Evolutionary conservation across 768 basidiomycete species (phyloP).

Genomic region (Leucocoprinus sp.): DNA sequence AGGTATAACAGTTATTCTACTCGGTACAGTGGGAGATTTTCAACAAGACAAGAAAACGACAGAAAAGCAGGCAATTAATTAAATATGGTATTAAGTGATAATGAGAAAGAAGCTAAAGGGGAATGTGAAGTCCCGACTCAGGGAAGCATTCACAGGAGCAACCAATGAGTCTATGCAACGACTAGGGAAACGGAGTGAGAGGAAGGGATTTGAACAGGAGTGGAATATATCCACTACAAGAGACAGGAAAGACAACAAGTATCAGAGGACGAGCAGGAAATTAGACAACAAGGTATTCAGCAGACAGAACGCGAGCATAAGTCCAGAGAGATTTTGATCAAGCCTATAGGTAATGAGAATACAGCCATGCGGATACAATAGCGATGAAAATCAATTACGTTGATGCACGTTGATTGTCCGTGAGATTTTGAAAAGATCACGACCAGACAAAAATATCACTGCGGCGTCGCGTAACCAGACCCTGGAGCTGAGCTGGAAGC

Average conservation of each 20-base stretch:
- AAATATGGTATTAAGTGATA: not conserved
- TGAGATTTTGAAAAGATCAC: slow-evolving; percentile 11
- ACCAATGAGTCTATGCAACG: slow-evolving; percentile 8
- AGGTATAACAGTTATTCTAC: slow-evolving; percentile 10
- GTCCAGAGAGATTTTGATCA: slow-evolving; percentile 2
- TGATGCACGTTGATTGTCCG: slow-evolving; percentile 7
- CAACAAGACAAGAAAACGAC: slow-evolving; percentile 3
- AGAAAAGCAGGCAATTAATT: slow-evolving; percentile 2
- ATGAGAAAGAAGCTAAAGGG: slow-evolving; percentile 1
- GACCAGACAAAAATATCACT: slow-evolving; percentile 17
- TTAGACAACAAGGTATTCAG: not conserved
- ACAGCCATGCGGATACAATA: slow-evolving; percentile 13
- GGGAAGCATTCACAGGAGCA: not conserved
- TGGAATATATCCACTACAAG: slow-evolving; percentile 10
- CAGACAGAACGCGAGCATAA: not conserved
- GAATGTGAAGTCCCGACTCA: slow-evolving; percentile 7
- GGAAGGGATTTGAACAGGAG: slow-evolving; percentile 8
- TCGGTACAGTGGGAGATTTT: slow-evolving; percentile 7
- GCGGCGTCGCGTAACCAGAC: slow-evolving; percentile 40
- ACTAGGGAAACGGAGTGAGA: slow-evolving; percentile 8
- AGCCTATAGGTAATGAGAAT: slow-evolving; percentile 8
- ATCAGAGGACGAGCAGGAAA: slow-evolving; percentile 4
- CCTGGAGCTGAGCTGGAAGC: slow-evolving; percentile 34
- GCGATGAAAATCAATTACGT: slow-evolving; percentile 12
- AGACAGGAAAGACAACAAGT: slow-evolving; percentile 3